Evolutionary conservation across 2,329 filamentous ascomycete species (phyloP).

Genomic region (Akanthomyces uredinophilus): DNA sequence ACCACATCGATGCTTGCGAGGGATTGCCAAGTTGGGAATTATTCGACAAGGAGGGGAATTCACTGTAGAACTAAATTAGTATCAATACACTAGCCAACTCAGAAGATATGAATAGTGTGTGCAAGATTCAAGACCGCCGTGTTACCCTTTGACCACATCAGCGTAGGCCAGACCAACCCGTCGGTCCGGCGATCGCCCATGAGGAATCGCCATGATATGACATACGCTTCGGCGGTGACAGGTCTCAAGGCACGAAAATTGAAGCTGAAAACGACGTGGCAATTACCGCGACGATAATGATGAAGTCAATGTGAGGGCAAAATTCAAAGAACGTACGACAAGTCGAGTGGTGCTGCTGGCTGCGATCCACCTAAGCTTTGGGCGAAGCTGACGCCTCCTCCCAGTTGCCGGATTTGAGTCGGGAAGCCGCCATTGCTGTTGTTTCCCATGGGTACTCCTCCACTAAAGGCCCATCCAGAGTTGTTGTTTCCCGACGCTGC

Average conservation of each 20-base stretch:
- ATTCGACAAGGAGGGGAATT: slow-evolving; percentile 62
- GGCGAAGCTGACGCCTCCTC: slow-evolving; percentile 59
- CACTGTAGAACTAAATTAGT: slow-evolving; percentile 36
- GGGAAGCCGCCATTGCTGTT: slow-evolving; percentile 39
- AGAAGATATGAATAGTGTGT: background rate
- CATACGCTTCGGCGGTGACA: background rate
- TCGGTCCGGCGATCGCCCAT: slow-evolving; percentile 4
- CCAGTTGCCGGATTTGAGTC: slow-evolving; percentile 49
- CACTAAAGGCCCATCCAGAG: slow-evolving; percentile 58
- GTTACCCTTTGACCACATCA: slow-evolving; percentile 29
- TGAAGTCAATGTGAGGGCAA: background rate
- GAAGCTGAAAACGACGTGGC: background rate
- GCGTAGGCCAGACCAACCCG: slow-evolving; percentile 23
- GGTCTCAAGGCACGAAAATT: background rate
- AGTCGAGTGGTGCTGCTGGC: slow-evolving; percentile 56
- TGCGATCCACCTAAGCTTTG: slow-evolving; percentile 61
- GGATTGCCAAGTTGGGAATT: slow-evolving; percentile 49
- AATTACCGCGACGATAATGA: background rate
- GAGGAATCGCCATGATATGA: slow-evolving; percentile 2
- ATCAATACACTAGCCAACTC: background rate
- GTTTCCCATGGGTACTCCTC: slow-evolving; percentile 55
- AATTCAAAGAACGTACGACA: slow-evolving; percentile 51
- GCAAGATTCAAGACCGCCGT: slow-evolving; percentile 1
- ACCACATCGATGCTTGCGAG: slow-evolving; percentile 51
- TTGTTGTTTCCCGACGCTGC: slow-evolving; percentile 41